Evolutionary conservation across 2,329 filamentous ascomycete species (phyloP).

Genomic region (Talaromyces sp.): DNA sequence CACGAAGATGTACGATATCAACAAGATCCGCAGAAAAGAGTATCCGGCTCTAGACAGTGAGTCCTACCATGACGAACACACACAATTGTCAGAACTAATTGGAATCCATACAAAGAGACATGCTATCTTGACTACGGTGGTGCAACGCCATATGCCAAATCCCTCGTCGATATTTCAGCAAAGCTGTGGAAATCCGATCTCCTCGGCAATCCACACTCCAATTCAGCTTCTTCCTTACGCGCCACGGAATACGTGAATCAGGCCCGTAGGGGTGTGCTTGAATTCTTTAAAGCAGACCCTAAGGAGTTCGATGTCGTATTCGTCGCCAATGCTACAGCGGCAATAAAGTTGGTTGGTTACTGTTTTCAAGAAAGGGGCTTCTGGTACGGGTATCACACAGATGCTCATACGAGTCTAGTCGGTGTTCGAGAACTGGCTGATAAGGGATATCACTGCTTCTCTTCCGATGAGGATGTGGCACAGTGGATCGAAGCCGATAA

Average conservation of each 20-base stretch:
- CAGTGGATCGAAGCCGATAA: constrained; percentile 54
- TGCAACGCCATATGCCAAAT: constrained; percentile 76
- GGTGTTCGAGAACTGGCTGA: constrained; percentile 70
- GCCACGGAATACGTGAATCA: constrained; percentile 73
- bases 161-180: constrained; percentile 73
- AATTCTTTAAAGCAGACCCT: constrained; percentile 77
- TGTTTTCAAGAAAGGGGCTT: constrained; percentile 66
- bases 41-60: constrained; percentile 13
- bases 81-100: not conserved
- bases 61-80: not conserved
- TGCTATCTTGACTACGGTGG: constrained; percentile 88
- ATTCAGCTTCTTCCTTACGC: constrained; percentile 72
- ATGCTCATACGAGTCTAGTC: constrained; percentile 82
- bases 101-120: constrained; percentile 9
- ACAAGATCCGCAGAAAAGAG: constrained; percentile 15
- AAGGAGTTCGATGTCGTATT: constrained; percentile 83
- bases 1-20: constrained; percentile 6
- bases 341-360: constrained; percentile 80
- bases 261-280: constrained; percentile 64
- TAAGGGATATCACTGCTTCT: constrained; percentile 60
- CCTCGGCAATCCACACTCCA: constrained; percentile 89
- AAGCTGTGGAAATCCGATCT: constrained; percentile 70
- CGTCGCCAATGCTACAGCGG: constrained; percentile 86
- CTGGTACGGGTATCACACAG: constrained; percentile 75
- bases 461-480: constrained; percentile 59